phyloP scores from a whole-genome alignment of 768 basidiomycete species.

The Rossbeevera mucosa region DNA sequence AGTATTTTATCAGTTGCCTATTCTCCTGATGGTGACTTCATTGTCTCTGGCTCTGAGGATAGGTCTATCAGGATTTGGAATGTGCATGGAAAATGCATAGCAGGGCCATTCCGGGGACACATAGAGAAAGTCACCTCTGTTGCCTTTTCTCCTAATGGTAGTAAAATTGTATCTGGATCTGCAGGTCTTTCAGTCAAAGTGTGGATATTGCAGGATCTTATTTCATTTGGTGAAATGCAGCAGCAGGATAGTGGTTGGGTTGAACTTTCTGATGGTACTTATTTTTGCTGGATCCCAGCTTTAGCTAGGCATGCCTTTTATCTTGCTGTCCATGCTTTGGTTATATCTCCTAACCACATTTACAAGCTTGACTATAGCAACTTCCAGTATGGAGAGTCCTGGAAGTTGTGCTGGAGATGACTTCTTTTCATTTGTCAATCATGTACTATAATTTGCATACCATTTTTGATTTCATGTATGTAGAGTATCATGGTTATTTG shows the following conservation, averaged over 20 bases:
- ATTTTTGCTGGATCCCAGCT: slow-evolving; percentile 18
- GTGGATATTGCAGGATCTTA: slow-evolving; percentile 1
- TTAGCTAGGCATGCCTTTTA: slow-evolving; percentile 16
- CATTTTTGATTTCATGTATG: too few species aligned
- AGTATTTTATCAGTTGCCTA: slow-evolving; percentile 9
- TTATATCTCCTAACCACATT: slow-evolving; percentile 7
- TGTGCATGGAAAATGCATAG: slow-evolving; percentile 9
- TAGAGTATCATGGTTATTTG: background rate
- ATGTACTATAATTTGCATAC: too few species aligned
- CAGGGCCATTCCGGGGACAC: slow-evolving; percentile 16
- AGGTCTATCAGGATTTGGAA: slow-evolving; percentile 16
- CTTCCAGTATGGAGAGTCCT: slow-evolving; percentile 18
- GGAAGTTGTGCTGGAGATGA: slow-evolving; percentile 17
- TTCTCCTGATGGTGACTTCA: slow-evolving; percentile 15
- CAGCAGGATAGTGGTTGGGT: slow-evolving; percentile 17
- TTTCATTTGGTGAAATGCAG: background rate
- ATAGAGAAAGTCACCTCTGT: slow-evolving; percentile 1
- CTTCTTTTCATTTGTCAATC: background rate
- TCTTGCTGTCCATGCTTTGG: slow-evolving; percentile 14
- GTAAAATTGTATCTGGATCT: slow-evolving; percentile 15
- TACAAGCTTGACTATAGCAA: slow-evolving; percentile 11
- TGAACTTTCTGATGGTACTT: slow-evolving; percentile 4
- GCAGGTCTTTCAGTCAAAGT: slow-evolving; percentile 9
- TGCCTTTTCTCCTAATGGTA: slow-evolving; percentile 18
- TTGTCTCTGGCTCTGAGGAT: slow-evolving; percentile 19